Base-by-base conservation (phyloP, 768 basidiomycete genomes). In the Suillus subalutaceus region DNA sequence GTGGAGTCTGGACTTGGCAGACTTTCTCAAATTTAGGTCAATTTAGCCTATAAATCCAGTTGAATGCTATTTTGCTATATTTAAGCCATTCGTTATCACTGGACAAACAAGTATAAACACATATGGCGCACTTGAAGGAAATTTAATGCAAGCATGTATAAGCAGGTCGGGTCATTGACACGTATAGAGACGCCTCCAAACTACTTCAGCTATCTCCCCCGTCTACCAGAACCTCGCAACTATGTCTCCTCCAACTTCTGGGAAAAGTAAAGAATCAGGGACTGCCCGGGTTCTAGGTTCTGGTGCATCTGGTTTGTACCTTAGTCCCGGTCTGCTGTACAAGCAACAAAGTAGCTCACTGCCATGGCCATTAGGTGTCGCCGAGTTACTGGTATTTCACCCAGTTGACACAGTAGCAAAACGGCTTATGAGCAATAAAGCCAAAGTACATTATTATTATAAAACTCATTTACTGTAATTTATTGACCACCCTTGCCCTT, bases 401-500 rank as follows among this genome's bases (percentile, higher is more conserved):
- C 96, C 96, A 23, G 93, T 95, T 30, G 96, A 99, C 80, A 99
- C 97, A 1, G 90, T 98, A 63, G 95, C 97, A n/a, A 99, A 99
- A 79, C 91, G 97, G 43, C 79, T 99, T 62, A 99, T 99, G 97
- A 96, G 94, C 77, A 97, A 98, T 87, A 96, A 96, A 83, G 83
- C 84, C 68, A 92, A 91, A 85, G 93, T 89, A 65, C 9, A 16
- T 16, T 26, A 4, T 46, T 12, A 10, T 46, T 26, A 50, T 15
- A 53, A 13, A 3, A 61, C 53, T 26, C 63, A 32, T 53, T 62
- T 59, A 5, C 26, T 41, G 32, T 32, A 15, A 50, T 57, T 35
- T 66, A 55, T 61, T 44, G 46, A 63, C 40, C 59, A 40, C 59
- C 56, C 41, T 37, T 40, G 55, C 59, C 53, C 44, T 37, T 40